Base-by-base conservation (phyloP, 805 yeast genomes). In the Lipomyces mesembrius region DNA sequence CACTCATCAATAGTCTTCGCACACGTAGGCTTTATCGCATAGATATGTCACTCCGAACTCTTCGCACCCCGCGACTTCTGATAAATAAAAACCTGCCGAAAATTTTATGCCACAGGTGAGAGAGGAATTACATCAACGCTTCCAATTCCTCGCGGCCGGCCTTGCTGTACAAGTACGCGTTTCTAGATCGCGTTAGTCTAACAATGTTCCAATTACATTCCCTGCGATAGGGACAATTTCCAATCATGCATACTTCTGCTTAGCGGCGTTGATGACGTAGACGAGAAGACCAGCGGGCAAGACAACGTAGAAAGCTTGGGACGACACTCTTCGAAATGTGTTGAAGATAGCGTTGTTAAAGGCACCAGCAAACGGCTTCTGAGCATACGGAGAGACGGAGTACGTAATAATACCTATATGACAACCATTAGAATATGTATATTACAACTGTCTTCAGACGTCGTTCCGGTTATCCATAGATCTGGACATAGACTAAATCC, bases 131-230 rank as follows among this genome's bases (percentile, higher is more conserved):
- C 62, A 54, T 14, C 60, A 73, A 53, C 80, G 86, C 87, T 80
- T 85, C 94, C 78, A 94, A 86, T 79, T 94, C 97, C 84, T 89
- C 94, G 84, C 93, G 91, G 80, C 99, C 99, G 72, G 91, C 98
- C 85, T 94, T 94, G 81, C 98, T 92, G 86, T 94, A 94, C 79
- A 94, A 85, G 87, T 83, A 93, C 79, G 88, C 94, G 82, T 94
- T 80, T 34, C 71, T 66, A 49, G 20, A 29, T 22, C 35, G n/a
- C 12, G 29, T 43, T n/a, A 43, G 20, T 17, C 11, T 17, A 17
- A 43, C 20, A 43, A 43, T n/a, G 49, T n/a, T 11, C 49, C 49
- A 17, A 43, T 43, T 8, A 17, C 20, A 17, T 17, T 43, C 49
- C 20, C 43, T 37, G 12, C 43, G n/a, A 4, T 14, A 43, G 11